Conservation (phyloP, 768 basidiomycete genomes). For the Trametes cubensis region DNA sequence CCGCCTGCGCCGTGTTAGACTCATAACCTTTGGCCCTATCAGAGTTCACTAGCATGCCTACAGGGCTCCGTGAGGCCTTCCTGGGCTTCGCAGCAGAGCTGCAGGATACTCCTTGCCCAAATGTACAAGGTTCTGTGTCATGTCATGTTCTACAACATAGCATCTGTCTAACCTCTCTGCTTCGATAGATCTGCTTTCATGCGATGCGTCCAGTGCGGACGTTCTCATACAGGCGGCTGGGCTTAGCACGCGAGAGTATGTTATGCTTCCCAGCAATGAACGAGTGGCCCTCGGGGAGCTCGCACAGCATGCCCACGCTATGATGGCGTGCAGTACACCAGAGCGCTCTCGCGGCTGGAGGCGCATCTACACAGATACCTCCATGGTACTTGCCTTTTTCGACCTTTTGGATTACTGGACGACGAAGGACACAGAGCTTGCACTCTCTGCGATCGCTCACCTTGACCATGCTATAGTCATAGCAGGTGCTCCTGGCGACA, state of each 20-base stretch:
- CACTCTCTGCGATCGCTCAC: conserved; percentile 51
- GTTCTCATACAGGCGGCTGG: background rate
- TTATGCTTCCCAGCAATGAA: background rate
- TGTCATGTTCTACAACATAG: background rate
- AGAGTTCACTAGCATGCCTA: background rate
- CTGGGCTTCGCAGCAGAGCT: conserved; percentile 1
- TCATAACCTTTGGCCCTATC: background rate
- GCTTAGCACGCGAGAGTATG: background rate
- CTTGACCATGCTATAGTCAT: conserved; percentile 85
- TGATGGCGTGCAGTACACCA: conserved; percentile 47
- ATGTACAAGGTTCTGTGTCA: conserved; percentile 11
- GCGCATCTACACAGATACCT: conserved; percentile 75
- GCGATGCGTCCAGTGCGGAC: background rate
- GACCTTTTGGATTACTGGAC: conserved; percentile 27
- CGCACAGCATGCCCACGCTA: conserved; percentile 49
- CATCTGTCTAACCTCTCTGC: background rate
- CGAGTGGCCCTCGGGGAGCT: conserved; percentile 42
- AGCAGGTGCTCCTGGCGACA: conserved; percentile 71
- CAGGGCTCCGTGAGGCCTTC: background rate
- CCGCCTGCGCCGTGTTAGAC: background rate
- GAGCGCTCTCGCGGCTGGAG: conserved; percentile 54
- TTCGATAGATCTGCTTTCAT: background rate
- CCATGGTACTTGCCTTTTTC: conserved; percentile 57
- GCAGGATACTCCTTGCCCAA: background rate
- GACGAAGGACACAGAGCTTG: conserved; percentile 27